These are phyloP conservation scores for Paecilomyces sp. DNA, from an alignment of 2,329 filamentous ascomycete genomes.

Conservation along the genomic window DNA sequence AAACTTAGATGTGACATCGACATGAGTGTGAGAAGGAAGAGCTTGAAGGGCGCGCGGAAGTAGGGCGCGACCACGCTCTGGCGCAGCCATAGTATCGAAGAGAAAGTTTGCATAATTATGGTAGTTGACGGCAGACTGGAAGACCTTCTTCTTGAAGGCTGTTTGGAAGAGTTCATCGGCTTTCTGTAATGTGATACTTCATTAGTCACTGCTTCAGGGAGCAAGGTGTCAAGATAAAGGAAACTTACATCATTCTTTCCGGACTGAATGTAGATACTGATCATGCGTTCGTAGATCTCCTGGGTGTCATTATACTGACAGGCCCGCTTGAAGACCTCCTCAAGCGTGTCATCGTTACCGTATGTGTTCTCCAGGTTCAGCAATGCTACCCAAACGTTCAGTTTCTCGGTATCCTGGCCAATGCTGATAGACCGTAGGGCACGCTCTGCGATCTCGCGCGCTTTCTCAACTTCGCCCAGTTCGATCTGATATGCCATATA, in stretches of 20 bases:
- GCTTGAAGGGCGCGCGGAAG: conserved; percentile 79
- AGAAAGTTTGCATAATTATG: conserved; percentile 93
- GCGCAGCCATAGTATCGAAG: conserved; percentile 62
- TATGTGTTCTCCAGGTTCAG: conserved; percentile 92
- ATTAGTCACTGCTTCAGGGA: conserved; percentile 4
- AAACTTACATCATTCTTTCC: conserved; percentile 69
- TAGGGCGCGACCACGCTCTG: conserved; percentile 69
- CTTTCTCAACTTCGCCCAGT: conserved; percentile 79
- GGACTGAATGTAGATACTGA: conserved; percentile 91
- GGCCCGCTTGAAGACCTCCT: conserved; percentile 82
- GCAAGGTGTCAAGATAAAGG: not conserved
- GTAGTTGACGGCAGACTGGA: conserved; percentile 74
- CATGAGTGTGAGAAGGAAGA: conserved; percentile 61
- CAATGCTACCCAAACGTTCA: conserved; percentile 91
- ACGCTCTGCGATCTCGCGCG: conserved; percentile 81
- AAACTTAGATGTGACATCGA: conserved; percentile 77
- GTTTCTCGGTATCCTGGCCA: conserved; percentile 82
- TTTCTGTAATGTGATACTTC: conserved; percentile 50
- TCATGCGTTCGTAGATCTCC: conserved; percentile 80
- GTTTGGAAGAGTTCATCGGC: conserved; percentile 81
- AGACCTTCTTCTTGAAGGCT: conserved; percentile 87
- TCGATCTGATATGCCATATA: conserved; percentile 99
- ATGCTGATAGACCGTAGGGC: conserved; percentile 88
- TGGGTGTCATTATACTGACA: conserved; percentile 90
- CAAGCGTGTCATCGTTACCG: conserved; percentile 72